Evolutionary conservation across 169 alveolate species (phyloP), one percentile per base, ranked within the genome.

Genomic region (Babesia microti): DNA sequence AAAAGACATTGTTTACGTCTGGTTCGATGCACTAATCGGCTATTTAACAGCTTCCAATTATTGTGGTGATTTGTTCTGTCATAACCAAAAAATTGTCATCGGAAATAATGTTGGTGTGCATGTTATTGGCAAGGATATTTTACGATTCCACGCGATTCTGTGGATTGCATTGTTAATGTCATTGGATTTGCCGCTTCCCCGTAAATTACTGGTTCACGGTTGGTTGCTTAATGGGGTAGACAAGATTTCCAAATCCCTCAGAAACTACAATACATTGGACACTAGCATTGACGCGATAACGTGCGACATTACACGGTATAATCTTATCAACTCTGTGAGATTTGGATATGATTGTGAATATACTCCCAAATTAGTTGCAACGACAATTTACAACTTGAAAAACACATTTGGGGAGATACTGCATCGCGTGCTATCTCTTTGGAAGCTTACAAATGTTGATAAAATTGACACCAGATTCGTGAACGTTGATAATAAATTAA

Each of bases 171-270:
- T 88, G 21, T 51, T 85, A 21, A 45, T 53, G 41, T 71, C 88
- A 3, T 48, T 69, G 4, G 81, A 65, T 12, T n/a, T 68, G 32
- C 54, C 78, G 23, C 42, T 72, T 3, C 89, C 91, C 2, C 43
- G 54, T 28, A 43, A 59, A 48, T 65, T 90, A 15, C 18, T 84
- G 9, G 71, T 66, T 9, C 97, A 90, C 55, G 90, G 91, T 14
- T 91, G 91, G 74, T 59, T 89, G 80, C 36, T 78, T 28, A 45
- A 45, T 43, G 61, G 70, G 14, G 75, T 78, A 36, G 81, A 59
- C 28, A 91, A 91, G 66, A 89, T 91, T 88, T 84, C 95, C 7
- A 91, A 91, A 67, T 79, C 90, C 27, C 36, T 84, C 19, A 89
- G 91, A 43, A 86, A 86, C 47, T 24, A n/a, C n/a, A n/a, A n/a